Evolutionary conservation across 2,329 filamentous ascomycete species (phyloP).

Genomic region (Exserohilum rostratum): DNA sequence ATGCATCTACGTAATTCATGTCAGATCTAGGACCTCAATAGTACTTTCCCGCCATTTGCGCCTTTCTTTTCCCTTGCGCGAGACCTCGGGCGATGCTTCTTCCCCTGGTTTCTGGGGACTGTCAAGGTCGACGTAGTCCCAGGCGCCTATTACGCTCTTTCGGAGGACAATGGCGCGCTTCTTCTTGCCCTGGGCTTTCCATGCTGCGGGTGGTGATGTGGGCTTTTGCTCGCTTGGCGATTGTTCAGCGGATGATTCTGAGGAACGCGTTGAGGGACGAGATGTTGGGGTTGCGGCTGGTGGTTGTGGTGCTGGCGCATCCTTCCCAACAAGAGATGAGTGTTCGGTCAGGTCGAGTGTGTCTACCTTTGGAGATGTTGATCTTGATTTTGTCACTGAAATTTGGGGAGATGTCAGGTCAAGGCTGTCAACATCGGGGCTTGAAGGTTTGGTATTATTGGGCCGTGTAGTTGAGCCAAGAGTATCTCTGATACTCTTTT

Average conservation of each 20-base stretch:
- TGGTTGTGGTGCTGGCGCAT: background rate
- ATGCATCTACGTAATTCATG: constrained; percentile 1
- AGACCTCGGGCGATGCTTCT: background rate
- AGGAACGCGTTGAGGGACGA: constrained; percentile 9
- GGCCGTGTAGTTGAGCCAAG: constrained; percentile 22
- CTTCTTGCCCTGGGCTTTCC: constrained; percentile 39
- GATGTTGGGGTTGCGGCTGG: background rate
- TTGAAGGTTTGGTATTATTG: constrained; percentile 14
- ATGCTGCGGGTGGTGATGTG: constrained; percentile 28
- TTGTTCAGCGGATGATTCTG: constrained; percentile 18
- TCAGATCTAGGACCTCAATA: constrained; percentile 46
- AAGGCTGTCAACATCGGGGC: constrained; percentile 29
- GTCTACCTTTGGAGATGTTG: constrained; percentile 21
- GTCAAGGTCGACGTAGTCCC: constrained; percentile 39
- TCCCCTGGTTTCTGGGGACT: constrained; percentile 17
- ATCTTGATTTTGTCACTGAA: background rate
- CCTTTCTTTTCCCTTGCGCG: constrained; percentile 34
- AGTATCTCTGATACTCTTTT: constrained; percentile 7
- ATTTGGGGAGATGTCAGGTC: constrained; percentile 29
- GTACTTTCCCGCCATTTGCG: constrained; percentile 45
- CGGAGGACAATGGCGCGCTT: constrained; percentile 41
- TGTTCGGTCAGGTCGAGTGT: constrained; percentile 30
- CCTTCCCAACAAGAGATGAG: constrained; percentile 17
- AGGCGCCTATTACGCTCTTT: constrained; percentile 41
- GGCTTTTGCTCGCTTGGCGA: constrained; percentile 29